Conservation (phyloP, 768 basidiomycete genomes). For the Serendipita sp. region DNA sequence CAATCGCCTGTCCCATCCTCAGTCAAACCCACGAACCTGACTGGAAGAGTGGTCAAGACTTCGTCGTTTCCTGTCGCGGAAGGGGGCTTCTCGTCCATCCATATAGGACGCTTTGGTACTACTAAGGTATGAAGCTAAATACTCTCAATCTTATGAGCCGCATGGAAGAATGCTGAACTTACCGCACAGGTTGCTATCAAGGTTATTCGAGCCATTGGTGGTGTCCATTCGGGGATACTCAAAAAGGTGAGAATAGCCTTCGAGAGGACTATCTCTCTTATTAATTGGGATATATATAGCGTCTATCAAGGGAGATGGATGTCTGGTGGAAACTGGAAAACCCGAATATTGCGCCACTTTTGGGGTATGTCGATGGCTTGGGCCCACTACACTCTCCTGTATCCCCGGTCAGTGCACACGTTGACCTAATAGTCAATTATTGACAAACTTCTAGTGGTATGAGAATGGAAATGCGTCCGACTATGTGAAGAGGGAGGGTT, state of each 20-base stretch:
- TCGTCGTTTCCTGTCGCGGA: background rate
- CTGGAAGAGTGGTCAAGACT: background rate
- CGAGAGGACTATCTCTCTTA: background rate
- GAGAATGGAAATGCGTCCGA: too few relatives aligned
- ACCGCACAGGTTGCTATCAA: background rate
- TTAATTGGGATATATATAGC: background rate
- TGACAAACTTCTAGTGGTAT: too few relatives aligned
- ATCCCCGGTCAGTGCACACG: background rate
- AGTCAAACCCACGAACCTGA: background rate
- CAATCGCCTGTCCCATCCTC: background rate
- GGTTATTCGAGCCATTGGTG: background rate
- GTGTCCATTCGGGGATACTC: background rate
- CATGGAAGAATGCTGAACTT: background rate
- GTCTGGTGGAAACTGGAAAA: slow-evolving; percentile 5
- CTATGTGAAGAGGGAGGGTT: too few relatives aligned
- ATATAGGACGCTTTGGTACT: background rate
- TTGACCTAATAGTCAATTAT: background rate
- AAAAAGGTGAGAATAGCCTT: background rate
- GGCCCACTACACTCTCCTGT: background rate
- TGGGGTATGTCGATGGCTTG: background rate
- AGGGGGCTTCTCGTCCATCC: background rate
- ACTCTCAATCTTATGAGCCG: background rate
- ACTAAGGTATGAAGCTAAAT: background rate
- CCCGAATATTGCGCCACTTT: background rate
- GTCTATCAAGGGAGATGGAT: background rate